Conservation (phyloP, 2,329 filamentous ascomycete species). For the Pochonia chlamydosporia region DNA sequence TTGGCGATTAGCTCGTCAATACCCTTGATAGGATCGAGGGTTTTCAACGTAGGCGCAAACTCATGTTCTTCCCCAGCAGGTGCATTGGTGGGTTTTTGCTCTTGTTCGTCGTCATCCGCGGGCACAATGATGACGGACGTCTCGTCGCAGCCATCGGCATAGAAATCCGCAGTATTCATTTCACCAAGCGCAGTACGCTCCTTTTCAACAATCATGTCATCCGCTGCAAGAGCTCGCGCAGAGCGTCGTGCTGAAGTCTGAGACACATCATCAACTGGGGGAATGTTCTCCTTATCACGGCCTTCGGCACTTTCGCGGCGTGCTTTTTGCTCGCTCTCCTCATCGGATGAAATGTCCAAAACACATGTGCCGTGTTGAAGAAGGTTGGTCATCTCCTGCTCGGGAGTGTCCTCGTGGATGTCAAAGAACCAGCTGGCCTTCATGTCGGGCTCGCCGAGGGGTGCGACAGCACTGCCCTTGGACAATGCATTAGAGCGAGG, state of each 20-base stretch:
- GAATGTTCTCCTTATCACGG: constrained; percentile 88
- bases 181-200: constrained; percentile 61
- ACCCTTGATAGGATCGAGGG: constrained; percentile 13
- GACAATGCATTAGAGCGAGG: constrained; percentile 24
- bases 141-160: constrained; percentile 59
- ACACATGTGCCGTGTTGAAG: constrained; percentile 86
- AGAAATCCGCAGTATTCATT: constrained; percentile 62
- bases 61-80: constrained; percentile 11
- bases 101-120: constrained; percentile 49
- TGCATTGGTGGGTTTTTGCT: constrained; percentile 7
- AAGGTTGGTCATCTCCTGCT: constrained; percentile 86
- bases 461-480: constrained; percentile 17
- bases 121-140: constrained; percentile 55
- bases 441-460: constrained; percentile 39
- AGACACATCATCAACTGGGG: constrained; percentile 62
- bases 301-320: constrained; percentile 49
- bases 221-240: constrained; percentile 23
- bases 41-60: constrained; percentile 14
- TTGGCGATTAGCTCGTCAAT: constrained; percentile 33
- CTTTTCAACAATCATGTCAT: constrained; percentile 58
- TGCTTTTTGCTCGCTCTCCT: constrained; percentile 59
- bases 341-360: constrained; percentile 85
- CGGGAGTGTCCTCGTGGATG: constrained; percentile 86
- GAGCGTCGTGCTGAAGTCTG: constrained; percentile 42
- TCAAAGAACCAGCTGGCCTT: constrained; percentile 82